Percentiles rank a stretch among this genome's conserved stretches.
Conservation (phyloP, 2,329 filamentous ascomycete genomes). For the Aspergillus intermedius region DNA sequence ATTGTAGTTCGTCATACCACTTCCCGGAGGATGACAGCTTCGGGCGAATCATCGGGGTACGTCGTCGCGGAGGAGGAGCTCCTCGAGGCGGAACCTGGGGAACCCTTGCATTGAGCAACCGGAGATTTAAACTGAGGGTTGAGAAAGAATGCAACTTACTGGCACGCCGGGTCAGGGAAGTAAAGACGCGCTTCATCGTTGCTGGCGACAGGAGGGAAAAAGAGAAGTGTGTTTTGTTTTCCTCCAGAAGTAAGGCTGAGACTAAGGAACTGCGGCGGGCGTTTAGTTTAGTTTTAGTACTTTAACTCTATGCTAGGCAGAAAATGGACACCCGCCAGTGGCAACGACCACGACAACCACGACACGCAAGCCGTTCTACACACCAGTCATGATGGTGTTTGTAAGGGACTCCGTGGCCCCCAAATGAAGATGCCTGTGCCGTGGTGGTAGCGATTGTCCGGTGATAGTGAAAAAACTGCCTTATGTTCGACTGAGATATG, state of each 20-base stretch:
- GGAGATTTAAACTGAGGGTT: neutral
- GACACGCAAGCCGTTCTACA: neutral
- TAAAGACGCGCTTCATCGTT: conserved; percentile 34
- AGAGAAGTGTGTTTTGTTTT: neutral
- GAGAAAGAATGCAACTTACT: conserved; percentile 17
- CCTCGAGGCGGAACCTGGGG: conserved; percentile 18
- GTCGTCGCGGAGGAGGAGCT: conserved; percentile 9
- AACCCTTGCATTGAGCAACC: conserved; percentile 3
- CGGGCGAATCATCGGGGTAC: conserved; percentile 32
- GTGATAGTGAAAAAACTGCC: neutral
- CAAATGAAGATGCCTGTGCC: neutral
- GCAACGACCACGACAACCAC: neutral
- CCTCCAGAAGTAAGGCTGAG: neutral
- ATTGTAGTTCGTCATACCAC: conserved; percentile 24
- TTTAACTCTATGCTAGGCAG: neutral
- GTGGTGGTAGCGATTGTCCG: neutral
- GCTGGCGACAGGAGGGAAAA: neutral
- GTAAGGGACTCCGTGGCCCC: neutral
- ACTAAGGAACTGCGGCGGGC: neutral
- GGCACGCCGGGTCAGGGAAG: conserved; percentile 24
- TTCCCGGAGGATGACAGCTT: conserved; percentile 34
- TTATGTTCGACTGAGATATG: no score
- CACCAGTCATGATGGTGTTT: neutral
- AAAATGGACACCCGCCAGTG: neutral
- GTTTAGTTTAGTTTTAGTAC: neutral